Evolutionary conservation across 257 asterid species (phyloP), one percentile per base, ranked within the genome.

Genomic region (Osmanthus fragrans): DNA sequence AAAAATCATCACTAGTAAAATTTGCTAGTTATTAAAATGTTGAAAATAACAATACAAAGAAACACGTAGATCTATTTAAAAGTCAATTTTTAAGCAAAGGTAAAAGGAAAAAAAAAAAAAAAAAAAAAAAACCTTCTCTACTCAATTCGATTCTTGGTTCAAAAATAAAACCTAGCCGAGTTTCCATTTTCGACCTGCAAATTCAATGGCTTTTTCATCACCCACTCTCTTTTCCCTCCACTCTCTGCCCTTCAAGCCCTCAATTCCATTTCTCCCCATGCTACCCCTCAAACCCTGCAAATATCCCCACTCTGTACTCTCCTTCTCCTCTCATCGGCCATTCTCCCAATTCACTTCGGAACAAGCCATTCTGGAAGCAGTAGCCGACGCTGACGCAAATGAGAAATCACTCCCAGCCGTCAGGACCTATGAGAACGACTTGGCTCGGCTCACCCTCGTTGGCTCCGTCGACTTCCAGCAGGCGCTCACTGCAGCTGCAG

Each of bases 401-500:
- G 92, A 88, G 73, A 75, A 79, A 34, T 13, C 72, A 11, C 85
- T 87, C 3, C 95, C 97, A 0, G 89, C 83, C 5, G 92, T 92
- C 71, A 85, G 99, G 85, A 87, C 95, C 3, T 94, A 86, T 74
- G 99, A 94, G 81, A 91, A 90, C 77, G 91, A 91, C 78, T 78
- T 88, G 74, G 88, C 93, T 33, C 90, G 97, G 72, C 86, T 94
- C 6, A 90, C 92, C 23, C 84, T 92, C 23, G 87, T 90, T 21
- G 99, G 97, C 32, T 84, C 93, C 65, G 99, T 90, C 56, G 94
- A 89, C 45, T 87, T 82, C 76, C 87, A 88, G 82, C 99, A 92
- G 78, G 97, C 99, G 19, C 83, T 94, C 45, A 88, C 95, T 4
- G 99, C 99, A 72, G 99, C 97, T 4, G 96, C 97, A 1, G 99